phyloP scores from a whole-genome alignment of 768 basidiomycete species.

The Tricholoma furcatifolium region DNA sequence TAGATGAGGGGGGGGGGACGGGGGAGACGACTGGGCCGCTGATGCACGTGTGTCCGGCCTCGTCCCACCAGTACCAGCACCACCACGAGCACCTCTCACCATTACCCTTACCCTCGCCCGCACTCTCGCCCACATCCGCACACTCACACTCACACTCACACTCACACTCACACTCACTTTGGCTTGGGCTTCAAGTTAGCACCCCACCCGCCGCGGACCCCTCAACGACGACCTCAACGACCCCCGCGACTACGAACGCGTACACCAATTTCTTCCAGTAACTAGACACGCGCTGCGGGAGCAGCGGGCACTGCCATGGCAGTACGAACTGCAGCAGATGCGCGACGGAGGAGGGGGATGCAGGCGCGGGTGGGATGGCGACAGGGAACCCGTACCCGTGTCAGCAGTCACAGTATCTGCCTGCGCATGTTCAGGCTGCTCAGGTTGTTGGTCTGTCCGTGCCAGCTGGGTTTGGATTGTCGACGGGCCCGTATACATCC shows the following conservation, averaged over 20 bases:
- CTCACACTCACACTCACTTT: no score
- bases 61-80: not conserved
- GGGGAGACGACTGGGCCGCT: not conserved
- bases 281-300: conserved; percentile 61
- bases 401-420: not conserved
- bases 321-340: conserved; percentile 88
- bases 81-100: not conserved
- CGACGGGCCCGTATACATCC: no score
- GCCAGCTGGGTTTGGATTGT: not conserved
- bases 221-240: no score
- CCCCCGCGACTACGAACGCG: no score
- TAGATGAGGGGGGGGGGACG: not conserved
- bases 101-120: not conserved
- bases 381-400: not conserved
- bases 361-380: not conserved
- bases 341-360: conserved; percentile 24
- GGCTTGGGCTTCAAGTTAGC: no score
- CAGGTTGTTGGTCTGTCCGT: not conserved
- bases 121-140: no score
- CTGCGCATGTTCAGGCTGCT: not conserved
- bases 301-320: no score
- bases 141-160: conserved; percentile 13
- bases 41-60: conserved; percentile 19
- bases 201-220: conserved; percentile 11
- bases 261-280: conserved; percentile 80